Percentiles rank a stretch among this genome's conserved stretches.
Evolutionary conservation across 768 basidiomycete species (phyloP).

Genomic region (Astraeus odoratus): DNA sequence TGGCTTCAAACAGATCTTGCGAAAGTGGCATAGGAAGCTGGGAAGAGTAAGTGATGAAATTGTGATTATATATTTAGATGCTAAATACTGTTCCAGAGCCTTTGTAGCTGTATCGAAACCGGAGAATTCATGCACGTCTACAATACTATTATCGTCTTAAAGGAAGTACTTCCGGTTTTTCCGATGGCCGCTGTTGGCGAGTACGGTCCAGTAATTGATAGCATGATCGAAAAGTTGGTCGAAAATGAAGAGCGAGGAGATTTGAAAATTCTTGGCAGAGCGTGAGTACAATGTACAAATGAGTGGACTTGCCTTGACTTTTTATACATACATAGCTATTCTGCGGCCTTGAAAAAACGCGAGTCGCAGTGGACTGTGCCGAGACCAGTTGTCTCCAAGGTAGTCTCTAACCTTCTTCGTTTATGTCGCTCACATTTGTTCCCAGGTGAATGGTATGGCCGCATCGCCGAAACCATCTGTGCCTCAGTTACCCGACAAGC

Average conservation of each 20-base stretch:
- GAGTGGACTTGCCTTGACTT: constrained; percentile 3
- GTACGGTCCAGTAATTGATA: constrained; percentile 48
- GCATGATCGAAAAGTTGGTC: constrained; percentile 58
- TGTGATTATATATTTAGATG: neutral
- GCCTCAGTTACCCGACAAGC: constrained; percentile 30
- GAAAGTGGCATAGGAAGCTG: constrained; percentile 83
- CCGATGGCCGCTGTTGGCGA: constrained; percentile 59
- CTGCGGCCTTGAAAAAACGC: constrained; percentile 68
- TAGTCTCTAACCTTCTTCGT: constrained; percentile 8
- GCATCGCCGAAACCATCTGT: constrained; percentile 23
- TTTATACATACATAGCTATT: constrained; percentile 53
- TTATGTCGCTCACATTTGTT: neutral
- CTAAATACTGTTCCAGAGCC: constrained; percentile 41
- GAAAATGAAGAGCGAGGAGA: constrained; percentile 79
- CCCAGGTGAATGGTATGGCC: constrained; percentile 21
- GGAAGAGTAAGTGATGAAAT: constrained; percentile 43
- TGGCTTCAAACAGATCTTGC: constrained; percentile 59
- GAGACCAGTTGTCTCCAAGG: constrained; percentile 27
- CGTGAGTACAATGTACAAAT: constrained; percentile 40
- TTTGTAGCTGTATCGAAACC: constrained; percentile 76
- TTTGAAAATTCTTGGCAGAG: constrained; percentile 70
- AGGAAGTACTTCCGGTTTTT: constrained; percentile 86
- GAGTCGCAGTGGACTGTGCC: constrained; percentile 48
- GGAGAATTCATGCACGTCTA: constrained; percentile 97
- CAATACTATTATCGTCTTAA: constrained; percentile 90